These are phyloP conservation scores for Blastomyces emzantsi DNA, from an alignment of 2,329 filamentous ascomycete genomes.

Conservation along the genomic window DNA sequence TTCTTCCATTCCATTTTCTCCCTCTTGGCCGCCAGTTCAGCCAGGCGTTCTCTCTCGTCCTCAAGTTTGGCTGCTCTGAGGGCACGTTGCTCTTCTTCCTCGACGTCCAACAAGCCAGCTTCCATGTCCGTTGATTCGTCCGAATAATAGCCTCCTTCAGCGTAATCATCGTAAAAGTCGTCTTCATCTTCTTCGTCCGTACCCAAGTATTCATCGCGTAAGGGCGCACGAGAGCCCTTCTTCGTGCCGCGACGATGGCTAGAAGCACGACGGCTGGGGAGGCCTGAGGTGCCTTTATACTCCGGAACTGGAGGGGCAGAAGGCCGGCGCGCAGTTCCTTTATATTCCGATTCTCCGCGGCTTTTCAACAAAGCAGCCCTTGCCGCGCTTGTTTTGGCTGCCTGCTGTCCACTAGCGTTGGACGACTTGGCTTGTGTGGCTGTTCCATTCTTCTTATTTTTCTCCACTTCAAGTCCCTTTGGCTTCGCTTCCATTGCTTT, in stretches of 20 bases:
- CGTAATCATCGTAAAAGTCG: conserved; percentile 28
- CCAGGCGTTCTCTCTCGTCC: conserved; percentile 38
- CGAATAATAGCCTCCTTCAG: conserved; percentile 33
- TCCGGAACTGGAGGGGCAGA: conserved; percentile 19
- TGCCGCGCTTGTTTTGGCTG: conserved; percentile 18
- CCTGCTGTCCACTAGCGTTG: conserved; percentile 13
- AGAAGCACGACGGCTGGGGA: conserved; percentile 23
- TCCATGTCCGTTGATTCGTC: conserved; percentile 45
- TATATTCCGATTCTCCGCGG: conserved; percentile 28
- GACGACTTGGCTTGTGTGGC: conserved; percentile 14
- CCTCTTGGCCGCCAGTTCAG: conserved; percentile 38
- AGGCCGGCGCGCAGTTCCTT: conserved; percentile 27
- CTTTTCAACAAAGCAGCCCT: conserved; percentile 26
- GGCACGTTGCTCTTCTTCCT: conserved; percentile 37
- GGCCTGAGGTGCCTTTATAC: conserved; percentile 38
- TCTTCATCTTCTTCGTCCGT: conserved; percentile 43
- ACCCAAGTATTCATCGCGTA: conserved; percentile 37
- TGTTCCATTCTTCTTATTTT: conserved; percentile 23
- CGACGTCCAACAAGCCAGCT: conserved; percentile 39
- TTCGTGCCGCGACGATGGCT: conserved; percentile 15
- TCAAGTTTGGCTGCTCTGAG: conserved; percentile 35
- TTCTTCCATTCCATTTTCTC: conserved; percentile 40
- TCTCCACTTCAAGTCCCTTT: conserved; percentile 31
- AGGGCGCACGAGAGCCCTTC: conserved; percentile 17
- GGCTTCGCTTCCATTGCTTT: conserved; percentile 33